These are phyloP conservation scores for Geotrichum phurueaensis DNA, from an alignment of 1,139 yeast species.

Conservation along the genomic window DNA sequence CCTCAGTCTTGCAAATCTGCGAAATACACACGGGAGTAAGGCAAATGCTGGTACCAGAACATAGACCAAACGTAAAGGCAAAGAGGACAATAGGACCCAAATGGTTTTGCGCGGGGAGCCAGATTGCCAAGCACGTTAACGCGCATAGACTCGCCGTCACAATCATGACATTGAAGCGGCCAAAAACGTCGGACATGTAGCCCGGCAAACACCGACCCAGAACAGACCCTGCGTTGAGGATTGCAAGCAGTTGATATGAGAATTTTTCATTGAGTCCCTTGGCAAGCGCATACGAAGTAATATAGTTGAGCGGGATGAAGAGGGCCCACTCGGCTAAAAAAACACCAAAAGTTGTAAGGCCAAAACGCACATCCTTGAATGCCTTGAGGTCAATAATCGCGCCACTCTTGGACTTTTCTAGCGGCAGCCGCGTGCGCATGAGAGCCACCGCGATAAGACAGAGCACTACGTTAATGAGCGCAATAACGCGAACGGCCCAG, in stretches of 20 bases:
- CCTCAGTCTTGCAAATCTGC: constrained; percentile 57
- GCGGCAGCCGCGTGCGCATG: constrained; percentile 36
- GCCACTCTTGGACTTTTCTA: constrained; percentile 31
- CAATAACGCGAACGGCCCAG: constrained; percentile 58
- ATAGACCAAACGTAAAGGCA: constrained; percentile 50
- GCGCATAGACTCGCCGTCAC: constrained; percentile 1
- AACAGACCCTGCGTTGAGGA: constrained; percentile 45
- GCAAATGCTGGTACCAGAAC: constrained; percentile 45
- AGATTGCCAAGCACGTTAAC: constrained; percentile 32
- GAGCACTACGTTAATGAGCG: constrained; percentile 40
- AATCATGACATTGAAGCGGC: constrained; percentile 48
- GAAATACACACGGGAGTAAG: constrained; percentile 43
- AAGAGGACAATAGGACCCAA: constrained; percentile 41
- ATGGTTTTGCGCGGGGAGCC: constrained; percentile 49
- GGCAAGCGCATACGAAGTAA: constrained; percentile 47
- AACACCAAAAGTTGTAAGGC: constrained; percentile 41
- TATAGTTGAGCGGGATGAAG: constrained; percentile 47
- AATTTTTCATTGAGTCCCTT: constrained; percentile 38
- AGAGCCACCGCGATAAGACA: constrained; percentile 39
- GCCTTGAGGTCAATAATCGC: constrained; percentile 40
- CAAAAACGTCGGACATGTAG: constrained; percentile 44
- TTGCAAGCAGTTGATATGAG: constrained; percentile 42
- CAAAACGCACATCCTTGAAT: constrained; percentile 40
- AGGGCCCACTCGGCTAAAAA: constrained; percentile 46
- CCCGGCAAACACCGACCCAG: constrained; percentile 48